Conservation (phyloP, 257 asterid species). For the Dorcoceras hygrometricum region DNA sequence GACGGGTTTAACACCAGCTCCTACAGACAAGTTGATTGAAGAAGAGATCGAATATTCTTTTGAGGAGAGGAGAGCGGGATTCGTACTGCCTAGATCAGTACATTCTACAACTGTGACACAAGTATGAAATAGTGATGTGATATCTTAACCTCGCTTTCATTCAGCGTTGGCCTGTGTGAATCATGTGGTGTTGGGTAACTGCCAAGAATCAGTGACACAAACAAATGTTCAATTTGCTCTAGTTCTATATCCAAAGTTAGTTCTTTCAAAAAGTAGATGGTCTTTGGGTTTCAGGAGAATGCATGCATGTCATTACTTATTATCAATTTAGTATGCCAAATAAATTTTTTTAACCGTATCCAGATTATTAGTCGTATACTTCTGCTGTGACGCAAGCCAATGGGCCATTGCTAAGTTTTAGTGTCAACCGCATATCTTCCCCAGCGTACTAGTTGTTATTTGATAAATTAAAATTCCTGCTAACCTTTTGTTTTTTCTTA, state of each 20-base stretch:
- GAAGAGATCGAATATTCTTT: conserved; percentile 77
- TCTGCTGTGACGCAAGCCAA: too few species aligned
- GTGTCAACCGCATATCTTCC: too few species aligned
- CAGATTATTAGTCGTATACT: too few species aligned
- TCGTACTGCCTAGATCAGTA: conserved; percentile 43
- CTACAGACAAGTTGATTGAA: conserved; percentile 29
- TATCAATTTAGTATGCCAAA: too few species aligned
- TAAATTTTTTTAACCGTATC: too few species aligned
- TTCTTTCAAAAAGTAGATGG: not conserved
- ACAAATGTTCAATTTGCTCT: not conserved
- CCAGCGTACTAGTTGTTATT: too few species aligned
- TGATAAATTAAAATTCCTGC: too few species aligned
- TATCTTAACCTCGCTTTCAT: not conserved
- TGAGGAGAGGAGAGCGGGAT: conserved; percentile 82
- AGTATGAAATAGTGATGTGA: conserved; percentile 23
- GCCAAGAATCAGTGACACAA: too few species aligned
- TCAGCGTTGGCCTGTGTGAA: not conserved
- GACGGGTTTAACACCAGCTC: conserved; percentile 60
- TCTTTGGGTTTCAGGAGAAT: not conserved
- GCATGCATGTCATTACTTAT: too few species aligned
- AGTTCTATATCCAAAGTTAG: not conserved
- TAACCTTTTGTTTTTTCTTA: too few species aligned
- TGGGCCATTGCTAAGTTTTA: too few species aligned
- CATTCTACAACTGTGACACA: conserved; percentile 31
- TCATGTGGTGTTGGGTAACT: not conserved